A percentile compares a stretch with the other conserved stretches of the same genome.
These are phyloP conservation scores for Aphanomyces cochlioides DNA, from an alignment of 352 stramenopile species.

Conservation along the genomic window DNA sequence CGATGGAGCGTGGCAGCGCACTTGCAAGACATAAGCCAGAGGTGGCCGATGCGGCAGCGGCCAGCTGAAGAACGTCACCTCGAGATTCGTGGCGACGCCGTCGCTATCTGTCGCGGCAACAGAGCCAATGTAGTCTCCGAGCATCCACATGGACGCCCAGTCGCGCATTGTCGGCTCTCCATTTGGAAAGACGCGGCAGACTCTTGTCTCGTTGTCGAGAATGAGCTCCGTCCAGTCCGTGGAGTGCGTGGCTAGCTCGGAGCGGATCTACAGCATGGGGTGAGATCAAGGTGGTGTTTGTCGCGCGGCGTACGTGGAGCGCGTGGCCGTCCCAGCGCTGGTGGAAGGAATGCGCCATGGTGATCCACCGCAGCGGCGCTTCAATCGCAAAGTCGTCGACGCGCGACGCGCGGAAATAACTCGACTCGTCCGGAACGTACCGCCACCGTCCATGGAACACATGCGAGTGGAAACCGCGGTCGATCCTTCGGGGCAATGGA, in stretches of 20 bases:
- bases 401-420: too few species aligned
- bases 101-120: not conserved
- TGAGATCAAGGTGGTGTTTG: not conserved
- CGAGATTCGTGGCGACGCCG: not conserved
- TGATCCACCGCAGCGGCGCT: not conserved
- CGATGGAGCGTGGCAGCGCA: not conserved
- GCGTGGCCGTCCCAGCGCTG: not conserved
- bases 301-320: not conserved
- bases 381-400: too few species aligned
- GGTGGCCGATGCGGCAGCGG: not conserved
- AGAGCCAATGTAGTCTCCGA: slow-evolving; percentile 55
- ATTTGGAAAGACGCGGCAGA: slow-evolving; percentile 58
- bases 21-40: not conserved
- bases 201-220: slow-evolving; percentile 52
- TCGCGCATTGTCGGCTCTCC: slow-evolving; percentile 42
- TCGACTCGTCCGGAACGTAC: too few species aligned
- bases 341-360: not conserved
- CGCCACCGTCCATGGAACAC: too few species aligned
- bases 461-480: too few species aligned
- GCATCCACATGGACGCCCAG: slow-evolving; percentile 32
- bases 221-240: slow-evolving; percentile 36
- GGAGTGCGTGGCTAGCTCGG: not conserved
- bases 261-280: slow-evolving; percentile 8
- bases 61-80: not conserved
- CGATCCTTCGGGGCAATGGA: too few species aligned